phyloP scores from a whole-genome alignment of 352 stramenopile species.

The Phytophthora boehmeriae region DNA sequence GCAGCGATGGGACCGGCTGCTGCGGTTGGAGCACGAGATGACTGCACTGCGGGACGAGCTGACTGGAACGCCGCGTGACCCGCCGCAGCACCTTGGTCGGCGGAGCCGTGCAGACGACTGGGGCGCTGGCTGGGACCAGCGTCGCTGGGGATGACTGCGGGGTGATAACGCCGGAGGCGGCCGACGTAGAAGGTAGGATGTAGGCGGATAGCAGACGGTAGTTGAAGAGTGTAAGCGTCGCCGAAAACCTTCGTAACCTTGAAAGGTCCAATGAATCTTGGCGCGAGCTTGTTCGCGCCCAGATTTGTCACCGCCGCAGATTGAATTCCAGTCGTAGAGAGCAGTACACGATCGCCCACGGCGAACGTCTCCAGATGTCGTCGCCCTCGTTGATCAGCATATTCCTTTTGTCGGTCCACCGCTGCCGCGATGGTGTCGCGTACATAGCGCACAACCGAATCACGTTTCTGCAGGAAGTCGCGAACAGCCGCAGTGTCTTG shows the following conservation, averaged over 20 bases:
- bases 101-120: no score
- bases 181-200: slow-evolving; percentile 25
- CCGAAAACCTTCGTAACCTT: slow-evolving; percentile 4
- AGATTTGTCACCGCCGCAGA: slow-evolving; percentile 6
- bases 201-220: slow-evolving; percentile 8
- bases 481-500: neutral
- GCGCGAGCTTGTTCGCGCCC: slow-evolving; percentile 9
- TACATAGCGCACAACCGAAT: slow-evolving; percentile 1
- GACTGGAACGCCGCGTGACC: no score
- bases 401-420: slow-evolving; percentile 16
- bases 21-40: no score
- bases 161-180: slow-evolving; percentile 6
- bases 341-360: slow-evolving; percentile 16
- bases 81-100: no score
- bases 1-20: no score
- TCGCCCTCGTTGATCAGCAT: slow-evolving; percentile 12
- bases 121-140: no score
- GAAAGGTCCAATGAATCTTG: slow-evolving; percentile 19
- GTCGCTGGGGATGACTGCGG: no score
- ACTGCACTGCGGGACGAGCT: no score
- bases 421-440: slow-evolving; percentile 7
- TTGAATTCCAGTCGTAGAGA: slow-evolving; percentile 13
- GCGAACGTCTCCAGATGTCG: slow-evolving; percentile 12
- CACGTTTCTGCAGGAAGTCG: neutral
- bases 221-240: slow-evolving; percentile 13